These are phyloP conservation scores for Hericium rajendrae DNA, from an alignment of 768 basidiomycete genomes.

Conservation along the genomic window DNA sequence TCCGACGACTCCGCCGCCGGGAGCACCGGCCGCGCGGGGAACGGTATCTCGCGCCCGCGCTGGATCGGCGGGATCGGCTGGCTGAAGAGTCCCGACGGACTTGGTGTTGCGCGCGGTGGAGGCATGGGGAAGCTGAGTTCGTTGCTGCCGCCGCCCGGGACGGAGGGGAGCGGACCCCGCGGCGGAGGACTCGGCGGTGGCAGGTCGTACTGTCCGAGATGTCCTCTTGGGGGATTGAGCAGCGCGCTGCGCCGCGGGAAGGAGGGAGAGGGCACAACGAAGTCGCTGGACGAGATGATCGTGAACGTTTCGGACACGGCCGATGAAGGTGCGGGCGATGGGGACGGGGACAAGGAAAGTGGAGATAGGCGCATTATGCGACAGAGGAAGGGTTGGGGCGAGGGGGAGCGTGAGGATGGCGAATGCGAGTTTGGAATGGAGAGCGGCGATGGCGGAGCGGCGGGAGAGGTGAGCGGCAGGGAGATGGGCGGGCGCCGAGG, in stretches of 20 bases:
- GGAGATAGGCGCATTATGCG: not conserved
- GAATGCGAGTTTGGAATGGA: not conserved
- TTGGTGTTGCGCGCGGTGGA: not conserved
- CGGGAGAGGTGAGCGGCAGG: not conserved
- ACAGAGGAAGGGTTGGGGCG: slow-evolving; percentile 1
- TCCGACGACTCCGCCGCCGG: slow-evolving; percentile 15
- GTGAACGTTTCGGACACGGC: slow-evolving; percentile 4
- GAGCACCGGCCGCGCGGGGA: slow-evolving; percentile 37
- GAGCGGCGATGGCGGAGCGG: not conserved
- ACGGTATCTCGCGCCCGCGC: slow-evolving; percentile 41
- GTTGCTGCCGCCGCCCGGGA: not conserved
- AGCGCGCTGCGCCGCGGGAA: not conserved
- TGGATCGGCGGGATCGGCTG: slow-evolving; percentile 15
- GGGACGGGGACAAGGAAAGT: slow-evolving; percentile 1
- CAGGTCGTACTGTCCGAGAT: slow-evolving; percentile 7
- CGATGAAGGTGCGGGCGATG: not conserved
- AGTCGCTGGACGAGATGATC: slow-evolving; percentile 10
- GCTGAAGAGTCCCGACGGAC: not conserved
- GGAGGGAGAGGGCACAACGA: slow-evolving; percentile 1
- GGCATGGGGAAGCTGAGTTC: not conserved
- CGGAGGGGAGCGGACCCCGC: slow-evolving; percentile 8
- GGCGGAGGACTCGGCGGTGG: slow-evolving; percentile 15
- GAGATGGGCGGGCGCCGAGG: slow-evolving; percentile 3
- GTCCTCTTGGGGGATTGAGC: slow-evolving; percentile 8
- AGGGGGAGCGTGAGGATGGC: not conserved